These are phyloP conservation scores for Didymella glomerata DNA, from an alignment of 2,329 filamentous ascomycete species.

Conservation along the genomic window DNA sequence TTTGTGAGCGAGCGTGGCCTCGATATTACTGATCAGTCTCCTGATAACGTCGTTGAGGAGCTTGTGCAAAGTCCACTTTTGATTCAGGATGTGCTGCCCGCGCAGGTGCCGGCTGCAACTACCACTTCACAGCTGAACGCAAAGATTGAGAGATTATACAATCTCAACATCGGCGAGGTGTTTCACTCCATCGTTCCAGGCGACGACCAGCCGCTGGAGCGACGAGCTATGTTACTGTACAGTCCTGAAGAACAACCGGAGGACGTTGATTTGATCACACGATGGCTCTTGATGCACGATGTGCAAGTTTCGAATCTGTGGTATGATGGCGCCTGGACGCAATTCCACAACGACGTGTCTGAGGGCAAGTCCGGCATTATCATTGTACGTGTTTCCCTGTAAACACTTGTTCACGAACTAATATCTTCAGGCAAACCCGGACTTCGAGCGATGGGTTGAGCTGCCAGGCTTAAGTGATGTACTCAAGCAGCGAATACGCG, in stretches of 20 bases:
- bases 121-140: constrained; percentile 25
- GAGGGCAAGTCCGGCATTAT: constrained; percentile 39
- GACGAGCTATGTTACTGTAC: constrained; percentile 40
- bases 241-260: constrained; percentile 40
- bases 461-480: constrained; percentile 46
- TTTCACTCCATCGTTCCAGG: constrained; percentile 30
- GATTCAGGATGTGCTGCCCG: background rate
- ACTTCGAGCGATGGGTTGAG: constrained; percentile 42
- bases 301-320: constrained; percentile 39
- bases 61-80: background rate
- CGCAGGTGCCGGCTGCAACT: background rate
- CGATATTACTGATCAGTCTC: background rate
- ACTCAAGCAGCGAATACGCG: constrained; percentile 36
- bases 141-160: constrained; percentile 28
- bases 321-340: constrained; percentile 38
- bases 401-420: constrained; percentile 9
- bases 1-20: background rate
- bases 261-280: constrained; percentile 42
- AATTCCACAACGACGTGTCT: constrained; percentile 32
- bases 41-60: background rate
- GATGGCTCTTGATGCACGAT: constrained; percentile 44
- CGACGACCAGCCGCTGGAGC: constrained; percentile 24
- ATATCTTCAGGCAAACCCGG: constrained; percentile 38
- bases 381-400: constrained; percentile 28
- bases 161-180: constrained; percentile 35